Evolutionary conservation across 106 monocot genomes (phyloP).

Genomic region (Acorus gramineus): DNA sequence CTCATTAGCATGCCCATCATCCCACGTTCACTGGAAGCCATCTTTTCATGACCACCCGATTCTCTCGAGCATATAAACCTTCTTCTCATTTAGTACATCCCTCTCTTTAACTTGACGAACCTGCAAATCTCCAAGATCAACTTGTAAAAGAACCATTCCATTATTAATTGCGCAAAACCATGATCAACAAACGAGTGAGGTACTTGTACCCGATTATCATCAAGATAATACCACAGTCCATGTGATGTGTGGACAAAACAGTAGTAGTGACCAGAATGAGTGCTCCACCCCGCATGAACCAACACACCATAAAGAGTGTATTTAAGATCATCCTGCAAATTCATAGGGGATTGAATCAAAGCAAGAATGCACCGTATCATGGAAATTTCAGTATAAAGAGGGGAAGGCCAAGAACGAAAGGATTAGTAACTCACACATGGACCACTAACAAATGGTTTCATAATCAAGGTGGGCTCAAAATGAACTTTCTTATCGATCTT

Average conservation of each 20-base stretch:
- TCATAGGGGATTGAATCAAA: neutral
- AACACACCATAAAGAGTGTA: constrained; percentile 78
- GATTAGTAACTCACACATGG: constrained; percentile 34
- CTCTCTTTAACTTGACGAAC: constrained; percentile 93
- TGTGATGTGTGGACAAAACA: constrained; percentile 66
- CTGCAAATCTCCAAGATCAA: constrained; percentile 18
- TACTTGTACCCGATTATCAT: constrained; percentile 58
- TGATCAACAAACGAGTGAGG: neutral
- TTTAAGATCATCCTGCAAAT: constrained; percentile 37
- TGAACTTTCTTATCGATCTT: constrained; percentile 81
- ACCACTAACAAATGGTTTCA: constrained; percentile 88
- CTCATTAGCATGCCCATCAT: constrained; percentile 23
- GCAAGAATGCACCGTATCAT: too few species aligned
- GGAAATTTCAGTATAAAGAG: too few species aligned
- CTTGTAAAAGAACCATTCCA: neutral
- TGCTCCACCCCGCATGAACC: constrained; percentile 65
- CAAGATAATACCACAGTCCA: constrained; percentile 67
- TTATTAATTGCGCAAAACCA: neutral
- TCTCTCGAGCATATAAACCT: constrained; percentile 77
- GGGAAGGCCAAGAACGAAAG: neutral
- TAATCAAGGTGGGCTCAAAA: constrained; percentile 55
- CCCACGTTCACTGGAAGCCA: neutral
- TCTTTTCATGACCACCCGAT: neutral
- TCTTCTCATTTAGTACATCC: constrained; percentile 72
- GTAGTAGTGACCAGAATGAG: constrained; percentile 74